Conservation (phyloP, 306 rosid genomes). For the Crataegus laevigata region DNA sequence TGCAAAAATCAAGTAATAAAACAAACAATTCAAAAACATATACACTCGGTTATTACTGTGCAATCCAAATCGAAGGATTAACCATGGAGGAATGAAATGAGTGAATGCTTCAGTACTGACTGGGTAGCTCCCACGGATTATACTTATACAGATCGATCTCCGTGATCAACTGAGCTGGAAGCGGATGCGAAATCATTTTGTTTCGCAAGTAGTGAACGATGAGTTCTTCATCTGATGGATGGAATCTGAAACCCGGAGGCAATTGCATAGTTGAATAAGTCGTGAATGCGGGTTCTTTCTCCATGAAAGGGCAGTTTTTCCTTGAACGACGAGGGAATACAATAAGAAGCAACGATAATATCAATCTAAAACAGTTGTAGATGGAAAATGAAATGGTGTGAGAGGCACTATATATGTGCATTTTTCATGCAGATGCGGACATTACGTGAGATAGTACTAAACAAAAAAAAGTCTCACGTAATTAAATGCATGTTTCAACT, state of each 20-base stretch:
- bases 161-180: constrained; percentile 59
- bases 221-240: constrained; percentile 86
- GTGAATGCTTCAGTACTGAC: constrained; percentile 32
- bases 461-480: constrained; percentile 28
- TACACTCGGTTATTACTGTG: neutral
- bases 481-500: constrained; percentile 5
- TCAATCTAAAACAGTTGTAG: constrained; percentile 24
- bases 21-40: neutral
- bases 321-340: constrained; percentile 14
- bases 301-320: constrained; percentile 25
- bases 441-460: constrained; percentile 9
- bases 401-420: constrained; percentile 22
- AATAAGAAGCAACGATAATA: constrained; percentile 31
- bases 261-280: constrained; percentile 18
- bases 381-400: constrained; percentile 8
- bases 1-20: constrained; percentile 20
- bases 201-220: constrained; percentile 61
- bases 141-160: constrained; percentile 58
- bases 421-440: constrained; percentile 43
- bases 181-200: constrained; percentile 50
- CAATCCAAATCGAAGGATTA: neutral
- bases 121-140: constrained; percentile 82
- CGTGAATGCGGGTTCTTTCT: constrained; percentile 17
- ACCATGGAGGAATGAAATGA: constrained; percentile 1
- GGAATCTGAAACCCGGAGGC: constrained; percentile 83